A percentile compares a stretch with the other conserved stretches of the same genome.
Evolutionary conservation across 176 grass and related monocot species (phyloP).

Genomic region (Ampelocalamus luodianensis): DNA sequence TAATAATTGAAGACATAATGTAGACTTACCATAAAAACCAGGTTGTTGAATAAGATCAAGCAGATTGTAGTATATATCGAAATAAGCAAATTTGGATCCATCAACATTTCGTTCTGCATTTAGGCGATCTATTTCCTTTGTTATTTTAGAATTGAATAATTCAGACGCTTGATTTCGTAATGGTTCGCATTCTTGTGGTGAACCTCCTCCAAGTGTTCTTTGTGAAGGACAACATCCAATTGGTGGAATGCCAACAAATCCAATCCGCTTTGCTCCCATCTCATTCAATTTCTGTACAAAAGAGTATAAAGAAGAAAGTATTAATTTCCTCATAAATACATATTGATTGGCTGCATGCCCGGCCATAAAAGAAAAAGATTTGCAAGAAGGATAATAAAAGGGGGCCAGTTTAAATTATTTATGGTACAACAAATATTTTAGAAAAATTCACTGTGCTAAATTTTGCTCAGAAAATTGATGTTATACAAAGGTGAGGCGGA

Average conservation of each 20-base stretch:
- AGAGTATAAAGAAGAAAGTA: neutral
- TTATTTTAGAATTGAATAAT: constrained; percentile 56
- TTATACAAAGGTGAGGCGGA: neutral
- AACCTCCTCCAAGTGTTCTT: constrained; percentile 25
- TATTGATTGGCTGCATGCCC: neutral
- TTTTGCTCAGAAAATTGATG: neutral
- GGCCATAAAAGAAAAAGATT: neutral
- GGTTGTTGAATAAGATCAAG: constrained; percentile 57
- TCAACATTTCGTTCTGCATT: constrained; percentile 26
- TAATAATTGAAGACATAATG: neutral
- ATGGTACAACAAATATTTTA: neutral
- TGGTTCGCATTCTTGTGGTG: constrained; percentile 52
- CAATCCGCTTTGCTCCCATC: constrained; percentile 62
- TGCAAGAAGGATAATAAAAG: neutral
- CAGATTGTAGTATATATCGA: constrained; percentile 62
- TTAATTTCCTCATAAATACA: neutral
- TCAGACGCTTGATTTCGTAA: constrained; percentile 51
- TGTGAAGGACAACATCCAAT: constrained; percentile 70
- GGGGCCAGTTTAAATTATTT: neutral
- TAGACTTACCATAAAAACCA: constrained; percentile 47
- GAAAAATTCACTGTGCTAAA: neutral
- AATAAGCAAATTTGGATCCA: constrained; percentile 43
- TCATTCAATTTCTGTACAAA: constrained; percentile 47
- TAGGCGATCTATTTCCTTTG: constrained; percentile 37
- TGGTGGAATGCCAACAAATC: constrained; percentile 62